Evolutionary conservation across 192 early-diverging fungal species (phyloP).

Genomic region (Backusella psychrophila): DNA sequence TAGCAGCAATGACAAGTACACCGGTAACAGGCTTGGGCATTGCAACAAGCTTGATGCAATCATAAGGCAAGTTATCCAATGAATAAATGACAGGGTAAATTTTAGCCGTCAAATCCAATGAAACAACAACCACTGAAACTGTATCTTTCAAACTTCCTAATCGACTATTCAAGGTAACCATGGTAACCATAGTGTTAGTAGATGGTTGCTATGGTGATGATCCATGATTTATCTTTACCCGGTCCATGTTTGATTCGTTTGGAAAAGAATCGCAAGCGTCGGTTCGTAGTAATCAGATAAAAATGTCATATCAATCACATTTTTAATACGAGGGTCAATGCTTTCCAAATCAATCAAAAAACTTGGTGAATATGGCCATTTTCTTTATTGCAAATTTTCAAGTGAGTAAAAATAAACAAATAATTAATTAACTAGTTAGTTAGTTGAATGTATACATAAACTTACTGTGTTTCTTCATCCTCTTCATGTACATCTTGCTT

Average conservation of each 20-base stretch:
- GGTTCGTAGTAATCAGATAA: constrained; percentile 91
- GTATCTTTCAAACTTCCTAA: constrained; percentile 31
- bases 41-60: constrained; percentile 64
- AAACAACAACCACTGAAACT: constrained; percentile 61
- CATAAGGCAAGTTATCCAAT: constrained; percentile 78
- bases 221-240: constrained; percentile 52
- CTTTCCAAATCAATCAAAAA: constrained; percentile 68
- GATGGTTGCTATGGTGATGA: too few relatives aligned
- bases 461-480: constrained; percentile 51
- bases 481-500: constrained; percentile 45
- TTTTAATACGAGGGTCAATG: constrained; percentile 61
- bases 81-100: constrained; percentile 82
- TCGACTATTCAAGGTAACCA: constrained; percentile 2
- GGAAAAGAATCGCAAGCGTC: constrained; percentile 90
- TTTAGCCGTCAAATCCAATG: constrained; percentile 75
- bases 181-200: background rate
- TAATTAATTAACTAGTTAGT: background rate
- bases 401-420: background rate
- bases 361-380: constrained; percentile 65
- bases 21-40: constrained; percentile 87
- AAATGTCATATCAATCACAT: constrained; percentile 89
- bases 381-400: constrained; percentile 17
- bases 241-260: constrained; percentile 84
- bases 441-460: background rate
- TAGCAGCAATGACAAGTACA: constrained; percentile 74